Conservation (phyloP, 305 asterid species). For the Fraxinus floribunda region DNA sequence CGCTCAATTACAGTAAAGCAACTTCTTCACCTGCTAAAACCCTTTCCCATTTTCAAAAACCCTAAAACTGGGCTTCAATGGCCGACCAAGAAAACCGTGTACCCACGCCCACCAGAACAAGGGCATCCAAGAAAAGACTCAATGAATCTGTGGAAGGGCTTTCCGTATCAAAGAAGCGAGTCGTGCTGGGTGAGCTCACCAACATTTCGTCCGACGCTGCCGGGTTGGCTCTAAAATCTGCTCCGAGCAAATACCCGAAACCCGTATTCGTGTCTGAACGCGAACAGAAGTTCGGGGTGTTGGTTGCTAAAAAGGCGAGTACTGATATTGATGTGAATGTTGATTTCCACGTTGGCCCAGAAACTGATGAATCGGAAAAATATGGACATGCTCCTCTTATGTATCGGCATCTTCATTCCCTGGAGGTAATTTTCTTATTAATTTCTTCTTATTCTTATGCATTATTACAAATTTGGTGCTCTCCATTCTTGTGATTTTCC, state of each 20-base stretch:
- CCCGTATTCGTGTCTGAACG: constrained; percentile 9
- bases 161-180: constrained; percentile 46
- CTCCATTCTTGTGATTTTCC: not conserved
- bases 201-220: constrained; percentile 30
- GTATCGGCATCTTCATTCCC: constrained; percentile 53
- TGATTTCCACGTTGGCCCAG: constrained; percentile 27
- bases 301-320: constrained; percentile 6
- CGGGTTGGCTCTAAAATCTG: constrained; percentile 18
- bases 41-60: constrained; percentile 2
- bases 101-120: not conserved
- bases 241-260: constrained; percentile 25
- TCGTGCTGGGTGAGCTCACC: constrained; percentile 59
- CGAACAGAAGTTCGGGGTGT: constrained; percentile 1
- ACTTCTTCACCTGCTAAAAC: constrained; percentile 12
- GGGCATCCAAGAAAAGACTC: constrained; percentile 44
- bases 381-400: constrained; percentile 49
- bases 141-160: constrained; percentile 25
- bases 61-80: constrained; percentile 31
- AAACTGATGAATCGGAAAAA: constrained; percentile 32
- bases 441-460: not conserved
- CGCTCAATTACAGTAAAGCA: constrained; percentile 3
- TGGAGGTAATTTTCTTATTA: constrained; percentile 51
- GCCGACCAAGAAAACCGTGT: constrained; percentile 34
- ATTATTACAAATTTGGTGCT: not conserved
- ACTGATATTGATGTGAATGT: not conserved